Conservation (phyloP, 768 basidiomycete species). For the Psilocybe cubensis region DNA sequence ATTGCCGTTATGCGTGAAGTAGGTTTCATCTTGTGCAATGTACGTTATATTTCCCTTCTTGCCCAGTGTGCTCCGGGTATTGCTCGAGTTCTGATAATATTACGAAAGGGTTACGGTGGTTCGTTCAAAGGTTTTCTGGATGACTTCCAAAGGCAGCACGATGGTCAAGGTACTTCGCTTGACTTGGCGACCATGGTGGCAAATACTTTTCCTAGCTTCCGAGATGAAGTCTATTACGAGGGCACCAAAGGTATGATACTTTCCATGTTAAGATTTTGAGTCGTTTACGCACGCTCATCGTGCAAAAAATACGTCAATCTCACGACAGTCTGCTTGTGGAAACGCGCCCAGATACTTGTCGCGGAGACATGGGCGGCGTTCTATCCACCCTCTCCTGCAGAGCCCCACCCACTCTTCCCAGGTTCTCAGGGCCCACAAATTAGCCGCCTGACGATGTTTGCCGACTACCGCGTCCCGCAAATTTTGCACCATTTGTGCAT, state of each 20-base stretch:
- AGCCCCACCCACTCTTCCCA: conserved; percentile 76
- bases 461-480: conserved; percentile 92
- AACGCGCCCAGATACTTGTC: conserved; percentile 89
- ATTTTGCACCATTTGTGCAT: conserved; percentile 85
- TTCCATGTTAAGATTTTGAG: background rate
- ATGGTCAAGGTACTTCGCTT: conserved; percentile 65
- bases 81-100: background rate
- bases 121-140: conserved; percentile 71
- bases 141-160: conserved; percentile 56
- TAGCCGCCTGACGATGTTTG: conserved; percentile 86
- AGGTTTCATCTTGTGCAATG: conserved; percentile 70
- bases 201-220: conserved; percentile 74
- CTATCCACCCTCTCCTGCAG: conserved; percentile 55
- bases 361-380: conserved; percentile 95
- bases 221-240: conserved; percentile 65
- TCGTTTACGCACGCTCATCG: background rate
- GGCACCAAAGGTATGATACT: conserved; percentile 56
- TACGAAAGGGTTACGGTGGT: conserved; percentile 61
- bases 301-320: background rate
- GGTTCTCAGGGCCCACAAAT: conserved; percentile 58
- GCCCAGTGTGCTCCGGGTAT: background rate
- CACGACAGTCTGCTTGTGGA: conserved; percentile 77
- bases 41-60: conserved; percentile 36
- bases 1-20: conserved; percentile 80
- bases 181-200: conserved; percentile 74